Percentiles rank a stretch among this genome's conserved stretches.
Evolutionary conservation across 805 yeast genomes (phyloP).

Genomic region (Yarrowia keelungensis): DNA sequence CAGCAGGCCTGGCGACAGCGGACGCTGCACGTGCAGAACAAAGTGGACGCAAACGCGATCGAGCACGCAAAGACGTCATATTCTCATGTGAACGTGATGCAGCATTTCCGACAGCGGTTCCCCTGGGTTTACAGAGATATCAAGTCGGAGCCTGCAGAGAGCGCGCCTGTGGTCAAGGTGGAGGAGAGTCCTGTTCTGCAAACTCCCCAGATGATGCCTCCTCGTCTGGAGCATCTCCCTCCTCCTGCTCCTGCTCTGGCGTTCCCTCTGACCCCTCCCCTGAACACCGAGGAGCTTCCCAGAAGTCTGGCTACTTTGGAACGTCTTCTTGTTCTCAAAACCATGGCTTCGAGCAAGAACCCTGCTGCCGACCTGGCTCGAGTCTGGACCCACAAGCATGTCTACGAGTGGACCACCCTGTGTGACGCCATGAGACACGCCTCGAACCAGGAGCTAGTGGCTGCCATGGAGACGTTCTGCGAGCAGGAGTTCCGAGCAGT

Average conservation of each 20-base stretch:
- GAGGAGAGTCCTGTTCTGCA: not conserved
- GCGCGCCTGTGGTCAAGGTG: not conserved
- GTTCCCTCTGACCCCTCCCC: constrained; percentile 29
- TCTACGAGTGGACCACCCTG: constrained; percentile 9
- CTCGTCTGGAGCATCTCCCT: constrained; percentile 17
- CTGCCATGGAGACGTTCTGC: constrained; percentile 10
- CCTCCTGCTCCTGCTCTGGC: not conserved
- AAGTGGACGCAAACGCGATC: not conserved
- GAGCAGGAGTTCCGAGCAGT: constrained; percentile 19
- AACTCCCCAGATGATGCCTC: constrained; percentile 2
- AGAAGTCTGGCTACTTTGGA: constrained; percentile 10
- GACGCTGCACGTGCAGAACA: constrained; percentile 27
- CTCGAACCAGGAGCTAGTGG: not conserved
- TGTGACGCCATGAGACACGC: no score
- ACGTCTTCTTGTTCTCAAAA: constrained; percentile 7
- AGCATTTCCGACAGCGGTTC: constrained; percentile 21
- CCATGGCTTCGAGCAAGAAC: constrained; percentile 3
- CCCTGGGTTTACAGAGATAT: constrained; percentile 26
- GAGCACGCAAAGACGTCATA: constrained; percentile 14
- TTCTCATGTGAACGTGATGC: not conserved
- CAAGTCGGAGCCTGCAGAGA: constrained; percentile 1
- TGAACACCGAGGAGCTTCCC: constrained; percentile 27
- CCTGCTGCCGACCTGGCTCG: constrained; percentile 2
- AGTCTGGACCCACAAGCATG: constrained; percentile 7
- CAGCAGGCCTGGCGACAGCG: constrained; percentile 38